phyloP scores from a whole-genome alignment of 2,329 filamentous ascomycete genomes.

The Graphilbum fragrans region DNA sequence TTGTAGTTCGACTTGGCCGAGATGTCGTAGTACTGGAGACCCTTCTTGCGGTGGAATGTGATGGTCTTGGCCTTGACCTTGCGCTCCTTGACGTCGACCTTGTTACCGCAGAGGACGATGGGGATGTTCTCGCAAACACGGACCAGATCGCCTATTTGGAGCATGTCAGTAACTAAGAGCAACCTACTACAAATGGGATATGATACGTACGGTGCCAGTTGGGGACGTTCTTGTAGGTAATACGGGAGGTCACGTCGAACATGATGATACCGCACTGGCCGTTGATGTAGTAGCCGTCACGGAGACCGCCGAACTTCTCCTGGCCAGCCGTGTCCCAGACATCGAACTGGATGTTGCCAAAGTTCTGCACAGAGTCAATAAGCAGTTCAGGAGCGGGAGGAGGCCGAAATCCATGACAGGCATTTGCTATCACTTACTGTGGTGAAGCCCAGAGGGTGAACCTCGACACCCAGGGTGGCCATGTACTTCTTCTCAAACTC shows the following conservation, averaged over 20 bases:
- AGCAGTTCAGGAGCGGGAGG: background rate
- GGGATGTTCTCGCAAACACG: conserved; percentile 99
- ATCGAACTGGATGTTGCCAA: conserved; percentile 94
- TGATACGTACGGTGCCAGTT: conserved; percentile 94
- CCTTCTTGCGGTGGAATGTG: conserved; percentile 99
- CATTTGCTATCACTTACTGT: conserved; percentile 59
- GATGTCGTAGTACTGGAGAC: conserved; percentile 99
- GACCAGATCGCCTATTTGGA: conserved; percentile 71
- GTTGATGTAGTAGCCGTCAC: conserved; percentile 99
- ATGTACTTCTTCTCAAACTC: conserved; percentile 99
- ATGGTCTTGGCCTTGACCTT: conserved; percentile 99
- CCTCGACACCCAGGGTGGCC: conserved; percentile 97
- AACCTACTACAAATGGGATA: conserved; percentile 1
- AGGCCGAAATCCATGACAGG: too few relatives aligned
- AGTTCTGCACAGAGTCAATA: conserved; percentile 72
- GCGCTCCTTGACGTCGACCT: conserved; percentile 99
- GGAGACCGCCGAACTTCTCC: conserved; percentile 98
- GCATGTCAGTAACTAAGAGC: background rate
- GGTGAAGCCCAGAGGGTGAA: conserved; percentile 94
- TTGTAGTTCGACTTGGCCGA: conserved; percentile 99
- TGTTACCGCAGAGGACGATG: conserved; percentile 97
- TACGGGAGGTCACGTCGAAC: conserved; percentile 98
- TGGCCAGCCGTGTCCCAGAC: conserved; percentile 99
- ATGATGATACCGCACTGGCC: conserved; percentile 99
- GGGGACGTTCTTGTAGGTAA: conserved; percentile 99